Conservation (phyloP, 2,329 filamentous ascomycete species). For the Ascosphaera apis region DNA sequence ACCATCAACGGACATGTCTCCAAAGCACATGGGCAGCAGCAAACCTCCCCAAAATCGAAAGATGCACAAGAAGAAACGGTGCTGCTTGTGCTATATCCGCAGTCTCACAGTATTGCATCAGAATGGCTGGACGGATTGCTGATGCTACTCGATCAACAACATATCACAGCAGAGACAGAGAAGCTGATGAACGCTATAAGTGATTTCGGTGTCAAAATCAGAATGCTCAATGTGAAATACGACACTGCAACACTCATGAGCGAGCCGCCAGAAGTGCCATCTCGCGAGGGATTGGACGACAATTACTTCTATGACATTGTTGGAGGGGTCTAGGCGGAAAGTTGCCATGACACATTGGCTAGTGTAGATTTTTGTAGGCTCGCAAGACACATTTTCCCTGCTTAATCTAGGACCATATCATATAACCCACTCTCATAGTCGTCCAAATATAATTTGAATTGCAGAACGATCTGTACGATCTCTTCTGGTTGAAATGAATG, state of each 20-base stretch:
- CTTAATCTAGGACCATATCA: background rate
- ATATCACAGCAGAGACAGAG: conserved; percentile 90
- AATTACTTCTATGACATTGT: conserved; percentile 79
- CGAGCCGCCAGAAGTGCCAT: conserved; percentile 57
- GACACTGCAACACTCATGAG: conserved; percentile 49
- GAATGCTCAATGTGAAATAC: conserved; percentile 72
- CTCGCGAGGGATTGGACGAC: conserved; percentile 65
- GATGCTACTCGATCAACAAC: conserved; percentile 84
- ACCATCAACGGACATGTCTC: conserved; percentile 57
- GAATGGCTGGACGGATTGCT: conserved; percentile 93
- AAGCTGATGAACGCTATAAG: conserved; percentile 68
- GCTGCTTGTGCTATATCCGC: conserved; percentile 62
- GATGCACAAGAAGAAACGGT: conserved; percentile 37
- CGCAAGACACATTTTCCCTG: background rate
- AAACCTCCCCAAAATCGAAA: conserved; percentile 10
- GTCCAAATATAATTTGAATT: conserved; percentile 2
- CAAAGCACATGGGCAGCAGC: conserved; percentile 10
- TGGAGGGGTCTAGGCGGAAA: conserved; percentile 14
- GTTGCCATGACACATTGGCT: too few relatives aligned
- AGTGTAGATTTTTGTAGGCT: conserved; percentile 1
- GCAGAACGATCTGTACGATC: too few relatives aligned
- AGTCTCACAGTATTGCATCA: conserved; percentile 60
- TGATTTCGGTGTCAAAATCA: conserved; percentile 80
- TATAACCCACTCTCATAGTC: background rate
- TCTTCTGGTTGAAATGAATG: too few relatives aligned